phyloP scores from a whole-genome alignment of 495 filamentous ascomycete species.

The Talaromyces trachyspermus region DNA sequence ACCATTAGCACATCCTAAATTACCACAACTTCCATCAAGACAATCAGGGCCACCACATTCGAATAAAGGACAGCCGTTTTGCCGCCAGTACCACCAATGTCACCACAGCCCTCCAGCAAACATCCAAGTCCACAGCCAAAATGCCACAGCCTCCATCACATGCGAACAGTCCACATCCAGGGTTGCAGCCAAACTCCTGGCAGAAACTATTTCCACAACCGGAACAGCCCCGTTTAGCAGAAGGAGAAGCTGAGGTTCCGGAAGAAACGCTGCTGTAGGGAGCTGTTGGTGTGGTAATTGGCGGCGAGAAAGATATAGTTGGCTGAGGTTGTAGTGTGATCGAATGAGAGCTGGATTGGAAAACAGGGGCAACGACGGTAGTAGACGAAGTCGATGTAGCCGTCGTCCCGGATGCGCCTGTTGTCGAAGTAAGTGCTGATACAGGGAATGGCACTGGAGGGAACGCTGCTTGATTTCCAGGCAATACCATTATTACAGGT shows the following conservation, averaged over 20 bases:
- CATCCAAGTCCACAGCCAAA: not conserved
- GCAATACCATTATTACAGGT: not conserved
- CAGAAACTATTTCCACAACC: not conserved
- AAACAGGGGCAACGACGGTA: not conserved
- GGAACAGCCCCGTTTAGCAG: not conserved
- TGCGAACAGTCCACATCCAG: not conserved
- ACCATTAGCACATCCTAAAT: not conserved
- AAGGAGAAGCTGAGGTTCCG: not conserved
- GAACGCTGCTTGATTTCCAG: not conserved
- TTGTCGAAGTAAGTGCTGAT: not conserved
- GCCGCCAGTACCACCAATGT: not conserved
- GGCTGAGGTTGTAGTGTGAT: not conserved
- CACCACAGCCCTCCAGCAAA: not conserved
- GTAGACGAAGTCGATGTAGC: not conserved
- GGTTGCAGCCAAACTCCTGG: not conserved
- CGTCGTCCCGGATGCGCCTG: not conserved
- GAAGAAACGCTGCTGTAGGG: not conserved
- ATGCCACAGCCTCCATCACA: not conserved
- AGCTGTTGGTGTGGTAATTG: not conserved
- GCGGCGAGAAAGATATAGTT: not conserved
- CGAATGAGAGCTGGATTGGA: not conserved
- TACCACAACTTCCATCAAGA: not conserved
- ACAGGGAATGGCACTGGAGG: not conserved
- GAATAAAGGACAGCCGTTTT: not conserved
- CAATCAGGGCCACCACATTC: not conserved